phyloP scores from a whole-genome alignment of 148 eudicot genomes.

The Amaranthus hypochondriacus region DNA sequence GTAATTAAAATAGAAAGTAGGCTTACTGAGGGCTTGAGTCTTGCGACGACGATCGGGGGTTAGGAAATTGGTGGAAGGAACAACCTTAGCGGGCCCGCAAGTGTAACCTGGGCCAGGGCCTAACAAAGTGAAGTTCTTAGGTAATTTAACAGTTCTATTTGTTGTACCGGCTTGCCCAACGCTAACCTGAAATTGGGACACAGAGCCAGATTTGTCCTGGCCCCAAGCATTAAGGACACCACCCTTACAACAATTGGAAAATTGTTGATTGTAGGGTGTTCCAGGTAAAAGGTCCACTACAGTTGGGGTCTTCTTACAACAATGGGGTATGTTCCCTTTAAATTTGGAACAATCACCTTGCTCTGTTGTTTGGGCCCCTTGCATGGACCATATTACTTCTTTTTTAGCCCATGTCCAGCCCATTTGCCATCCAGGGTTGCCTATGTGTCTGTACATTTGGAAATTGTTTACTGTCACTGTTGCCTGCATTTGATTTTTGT shows the following conservation, averaged over 20 bases:
- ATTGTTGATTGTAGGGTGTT: slow-evolving; percentile 79
- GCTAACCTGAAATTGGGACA: slow-evolving; percentile 72
- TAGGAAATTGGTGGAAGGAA: slow-evolving; percentile 61
- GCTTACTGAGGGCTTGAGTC: slow-evolving; percentile 78
- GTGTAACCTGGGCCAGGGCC: slow-evolving; percentile 95
- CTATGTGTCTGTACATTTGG: slow-evolving; percentile 78
- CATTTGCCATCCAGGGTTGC: slow-evolving; percentile 77
- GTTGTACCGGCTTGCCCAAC: slow-evolving; percentile 81
- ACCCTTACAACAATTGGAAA: slow-evolving; percentile 73
- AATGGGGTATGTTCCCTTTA: slow-evolving; percentile 73
- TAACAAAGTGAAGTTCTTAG: slow-evolving; percentile 72
- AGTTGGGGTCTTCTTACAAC: slow-evolving; percentile 73
- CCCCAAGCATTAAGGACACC: slow-evolving; percentile 77
- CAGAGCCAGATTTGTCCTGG: slow-evolving; percentile 58
- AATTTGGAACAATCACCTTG: slow-evolving; percentile 96
- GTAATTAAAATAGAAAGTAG: not conserved
- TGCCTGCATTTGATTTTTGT: slow-evolving; percentile 39
- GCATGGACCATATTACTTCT: slow-evolving; percentile 90
- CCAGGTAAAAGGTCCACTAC: slow-evolving; percentile 77
- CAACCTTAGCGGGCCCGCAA: slow-evolving; percentile 93
- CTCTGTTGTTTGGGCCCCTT: slow-evolving; percentile 79
- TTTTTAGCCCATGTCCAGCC: slow-evolving; percentile 96
- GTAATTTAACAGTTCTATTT: slow-evolving; percentile 68
- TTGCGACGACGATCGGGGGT: slow-evolving; percentile 58
- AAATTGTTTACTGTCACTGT: slow-evolving; percentile 72